Base-by-base conservation (phyloP, 2,329 filamentous ascomycete species). In the Pseudogymnoascus sp. region DNA sequence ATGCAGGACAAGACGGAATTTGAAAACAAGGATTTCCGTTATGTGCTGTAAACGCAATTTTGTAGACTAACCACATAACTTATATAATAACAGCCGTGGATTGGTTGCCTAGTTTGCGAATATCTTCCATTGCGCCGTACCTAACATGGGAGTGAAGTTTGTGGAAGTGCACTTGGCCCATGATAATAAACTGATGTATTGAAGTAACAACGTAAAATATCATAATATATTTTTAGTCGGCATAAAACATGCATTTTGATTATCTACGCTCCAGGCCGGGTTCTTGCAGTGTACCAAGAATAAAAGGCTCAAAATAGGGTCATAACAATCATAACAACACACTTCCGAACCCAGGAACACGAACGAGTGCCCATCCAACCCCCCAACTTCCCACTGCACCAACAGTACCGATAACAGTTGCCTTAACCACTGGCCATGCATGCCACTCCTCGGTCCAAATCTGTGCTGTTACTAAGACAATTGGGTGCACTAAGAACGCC, bases 1-100 rank as follows among this genome's bases (percentile, higher is more conserved):
- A 78, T 77, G 74, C 69, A 70, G 59, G 74, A 77, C 60, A 61
- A 70, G 37, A 77, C 75, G 1, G 73, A 76, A 64, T 76, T 76
- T 62, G 71, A 76, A 62, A 78, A 77, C 61, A 76, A 73, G 63
- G 70, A 76, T 28, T 78, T 78, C 60, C 65, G 75, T 43, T 77
- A 77, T 64, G 74, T 77, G 6, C 62, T 72, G 5, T 72, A 62
- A 25, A 5, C 22, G 22, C 22, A 25, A 25, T 25, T 25, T 25
- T 25, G 22, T 25, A 25, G 22, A 25, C 22, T 25, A 25, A 25
- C 22, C 4, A 25, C 22, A 25, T 25, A 25, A 25, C 1, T 25
- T 25, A 4, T 5, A 25, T 25, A 25, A 25, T 25, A 25, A 4
- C 5, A 25, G 22, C 22, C 22, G 22, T 25, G 4, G 3, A 25